Conservation (phyloP, 805 yeast genomes). For the Wickerhamiella nectarea region DNA sequence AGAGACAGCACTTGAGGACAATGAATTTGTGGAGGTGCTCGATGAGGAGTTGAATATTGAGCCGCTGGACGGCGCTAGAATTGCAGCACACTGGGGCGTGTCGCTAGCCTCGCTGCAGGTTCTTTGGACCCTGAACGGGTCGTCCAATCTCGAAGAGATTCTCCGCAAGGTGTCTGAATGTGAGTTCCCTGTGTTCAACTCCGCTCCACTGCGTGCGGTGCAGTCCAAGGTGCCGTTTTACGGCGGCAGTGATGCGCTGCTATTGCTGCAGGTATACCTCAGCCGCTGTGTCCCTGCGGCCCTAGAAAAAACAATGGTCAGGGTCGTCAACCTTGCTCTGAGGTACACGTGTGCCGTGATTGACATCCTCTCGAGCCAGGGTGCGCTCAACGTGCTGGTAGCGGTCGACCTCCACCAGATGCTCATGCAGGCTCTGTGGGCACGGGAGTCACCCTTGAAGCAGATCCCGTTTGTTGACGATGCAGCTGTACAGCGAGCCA, state of each 20-base stretch:
- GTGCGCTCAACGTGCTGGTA: conserved; percentile 57
- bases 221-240: conserved; percentile 38
- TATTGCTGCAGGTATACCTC: conserved; percentile 70
- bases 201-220: neutral
- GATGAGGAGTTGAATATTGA: conserved; percentile 26
- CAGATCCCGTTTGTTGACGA: conserved; percentile 63
- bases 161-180: conserved; percentile 42
- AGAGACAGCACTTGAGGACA: conserved; percentile 52
- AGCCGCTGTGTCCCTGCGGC: conserved; percentile 58
- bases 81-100: conserved; percentile 60
- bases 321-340: conserved; percentile 37
- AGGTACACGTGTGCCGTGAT: conserved; percentile 50
- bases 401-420: conserved; percentile 85
- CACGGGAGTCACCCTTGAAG: conserved; percentile 56
- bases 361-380: conserved; percentile 69
- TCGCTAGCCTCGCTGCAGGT: conserved; percentile 47
- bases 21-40: conserved; percentile 42
- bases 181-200: neutral
- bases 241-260: conserved; percentile 27
- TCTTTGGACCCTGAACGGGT: conserved; percentile 30
- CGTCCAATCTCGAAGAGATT: conserved; percentile 45
- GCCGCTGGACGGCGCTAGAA: conserved; percentile 58
- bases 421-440: conserved; percentile 81
- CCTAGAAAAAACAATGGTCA: conserved; percentile 40
- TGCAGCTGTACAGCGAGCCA: conserved; percentile 41